Evolutionary conservation across 768 basidiomycete species (phyloP).

Genomic region (Amanita fuliginea): DNA sequence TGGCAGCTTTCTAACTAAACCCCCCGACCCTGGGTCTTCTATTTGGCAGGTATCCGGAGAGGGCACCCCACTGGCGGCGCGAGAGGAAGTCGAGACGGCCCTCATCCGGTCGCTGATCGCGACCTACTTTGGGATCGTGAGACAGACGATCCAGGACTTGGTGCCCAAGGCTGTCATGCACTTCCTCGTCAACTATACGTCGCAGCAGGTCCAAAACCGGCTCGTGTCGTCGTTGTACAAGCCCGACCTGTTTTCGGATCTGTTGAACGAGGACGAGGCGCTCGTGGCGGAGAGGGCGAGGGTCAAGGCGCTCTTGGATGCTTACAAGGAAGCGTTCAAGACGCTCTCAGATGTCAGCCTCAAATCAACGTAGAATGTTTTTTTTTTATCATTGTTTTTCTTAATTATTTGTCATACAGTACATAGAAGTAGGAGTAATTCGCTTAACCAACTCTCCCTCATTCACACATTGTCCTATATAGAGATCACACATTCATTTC

Average conservation of each 20-base stretch:
- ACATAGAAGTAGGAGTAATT: no score
- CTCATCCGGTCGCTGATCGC: slow-evolving; percentile 92
- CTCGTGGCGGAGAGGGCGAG: slow-evolving; percentile 87
- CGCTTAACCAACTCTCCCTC: no score
- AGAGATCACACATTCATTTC: not conserved
- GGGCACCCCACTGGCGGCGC: slow-evolving; percentile 52
- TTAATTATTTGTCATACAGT: not conserved
- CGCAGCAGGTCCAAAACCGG: slow-evolving; percentile 93
- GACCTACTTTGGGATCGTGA: slow-evolving; percentile 92
- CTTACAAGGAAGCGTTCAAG: slow-evolving; percentile 92
- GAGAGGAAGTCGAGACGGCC: slow-evolving; percentile 95
- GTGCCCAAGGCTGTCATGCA: slow-evolving; percentile 99
- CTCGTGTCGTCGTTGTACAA: slow-evolving; percentile 93
- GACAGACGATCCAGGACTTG: slow-evolving; percentile 94
- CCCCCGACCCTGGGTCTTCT: not conserved
- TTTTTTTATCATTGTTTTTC: not conserved
- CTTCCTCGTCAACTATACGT: slow-evolving; percentile 92
- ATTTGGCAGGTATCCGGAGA: slow-evolving; percentile 41
- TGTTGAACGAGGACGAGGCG: slow-evolving; percentile 93
- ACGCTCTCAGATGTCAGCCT: slow-evolving; percentile 74
- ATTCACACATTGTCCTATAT: no score
- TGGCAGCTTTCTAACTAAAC: slow-evolving; percentile 1
- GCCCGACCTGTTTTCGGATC: slow-evolving; percentile 81
- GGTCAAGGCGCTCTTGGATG: slow-evolving; percentile 90
- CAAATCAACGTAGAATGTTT: slow-evolving; percentile 38